A percentile compares a stretch with the other conserved stretches of the same genome.
phyloP scores from a whole-genome alignment of 305 asterid species.

The Rubia tinctorum region DNA sequence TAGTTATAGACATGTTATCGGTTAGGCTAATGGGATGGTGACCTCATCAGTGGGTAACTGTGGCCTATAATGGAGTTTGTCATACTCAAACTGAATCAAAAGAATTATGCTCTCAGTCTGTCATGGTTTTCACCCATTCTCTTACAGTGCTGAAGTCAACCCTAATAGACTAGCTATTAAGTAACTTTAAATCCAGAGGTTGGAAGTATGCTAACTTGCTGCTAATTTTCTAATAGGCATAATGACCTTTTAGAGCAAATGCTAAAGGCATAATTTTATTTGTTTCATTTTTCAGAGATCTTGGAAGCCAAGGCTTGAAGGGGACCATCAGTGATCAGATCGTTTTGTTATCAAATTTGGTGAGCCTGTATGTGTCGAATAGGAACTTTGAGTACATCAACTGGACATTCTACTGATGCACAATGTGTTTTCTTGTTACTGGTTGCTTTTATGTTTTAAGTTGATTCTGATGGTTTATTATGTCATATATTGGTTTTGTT shows the following conservation, averaged over 20 bases:
- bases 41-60: not conserved
- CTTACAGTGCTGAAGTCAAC: not conserved
- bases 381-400: constrained; percentile 1
- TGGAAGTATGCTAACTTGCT: not conserved
- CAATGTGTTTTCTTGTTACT: not conserved
- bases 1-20: not conserved
- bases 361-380: constrained; percentile 88
- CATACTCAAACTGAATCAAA: not conserved
- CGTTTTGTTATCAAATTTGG: constrained; percentile 75
- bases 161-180: not conserved
- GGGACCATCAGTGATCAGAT: constrained; percentile 78
- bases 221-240: not conserved
- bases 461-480: not conserved
- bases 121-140: not conserved
- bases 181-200: not conserved
- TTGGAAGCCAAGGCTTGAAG: constrained; percentile 93
- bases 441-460: not conserved
- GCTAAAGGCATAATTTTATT: not conserved
- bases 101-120: not conserved
- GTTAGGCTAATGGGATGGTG: not conserved
- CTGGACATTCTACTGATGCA: not conserved
- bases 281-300: constrained; percentile 52
- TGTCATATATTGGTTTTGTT: not conserved
- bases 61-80: not conserved
- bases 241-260: not conserved